Percentiles rank a stretch among this genome's conserved stretches.
These are phyloP conservation scores for Lonicera japonica DNA, from an alignment of 129 eudicot genomes.

Conservation along the genomic window DNA sequence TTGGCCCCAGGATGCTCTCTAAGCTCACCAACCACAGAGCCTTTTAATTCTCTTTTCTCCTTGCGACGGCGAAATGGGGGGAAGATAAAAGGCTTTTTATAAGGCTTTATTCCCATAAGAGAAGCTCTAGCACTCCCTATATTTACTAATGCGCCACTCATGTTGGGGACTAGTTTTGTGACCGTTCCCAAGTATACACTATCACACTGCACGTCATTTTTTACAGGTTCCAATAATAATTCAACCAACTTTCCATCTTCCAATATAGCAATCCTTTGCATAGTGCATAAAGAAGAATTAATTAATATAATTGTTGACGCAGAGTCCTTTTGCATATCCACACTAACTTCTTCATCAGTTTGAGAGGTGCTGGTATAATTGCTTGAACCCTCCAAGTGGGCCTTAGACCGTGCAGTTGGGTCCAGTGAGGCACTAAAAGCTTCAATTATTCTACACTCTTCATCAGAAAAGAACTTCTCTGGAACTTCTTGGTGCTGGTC, in stretches of 20 bases:
- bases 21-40: slow-evolving; percentile 31
- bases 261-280: slow-evolving; percentile 94
- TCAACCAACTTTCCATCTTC: slow-evolving; percentile 89
- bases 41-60: slow-evolving; percentile 35
- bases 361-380: slow-evolving; percentile 2
- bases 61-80: slow-evolving; percentile 47
- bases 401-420: background rate
- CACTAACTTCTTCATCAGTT: slow-evolving; percentile 36
- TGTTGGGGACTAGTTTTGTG: slow-evolving; percentile 74
- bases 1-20: slow-evolving; percentile 30
- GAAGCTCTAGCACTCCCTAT: slow-evolving; percentile 71
- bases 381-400: slow-evolving; percentile 4
- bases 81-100: slow-evolving; percentile 61
- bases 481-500: slow-evolving; percentile 25
- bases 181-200: slow-evolving; percentile 87
- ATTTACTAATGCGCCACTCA: slow-evolving; percentile 95
- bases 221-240: slow-evolving; percentile 83
- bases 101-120: slow-evolving; percentile 57
- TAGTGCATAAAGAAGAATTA: slow-evolving; percentile 81
- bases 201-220: slow-evolving; percentile 85
- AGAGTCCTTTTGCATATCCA: slow-evolving; percentile 30
- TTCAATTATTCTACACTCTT: slow-evolving; percentile 14
- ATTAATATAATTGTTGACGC: slow-evolving; percentile 64
- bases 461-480: slow-evolving; percentile 31
- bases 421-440: slow-evolving; percentile 7